Evolutionary conservation across 805 yeast genomes (phyloP).

Genomic region (Saturnispora gosingensis): DNA sequence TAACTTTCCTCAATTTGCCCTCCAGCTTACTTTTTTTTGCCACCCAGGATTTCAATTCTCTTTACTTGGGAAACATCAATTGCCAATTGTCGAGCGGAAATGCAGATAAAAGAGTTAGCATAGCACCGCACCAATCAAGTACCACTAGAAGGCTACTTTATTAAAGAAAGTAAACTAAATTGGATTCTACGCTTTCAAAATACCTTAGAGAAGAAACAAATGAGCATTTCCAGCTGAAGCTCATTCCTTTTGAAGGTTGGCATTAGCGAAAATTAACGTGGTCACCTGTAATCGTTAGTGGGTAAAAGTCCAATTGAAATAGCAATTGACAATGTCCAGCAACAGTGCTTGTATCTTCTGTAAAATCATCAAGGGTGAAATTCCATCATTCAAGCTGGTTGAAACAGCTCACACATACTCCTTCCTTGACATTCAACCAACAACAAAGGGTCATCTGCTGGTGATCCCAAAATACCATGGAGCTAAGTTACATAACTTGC

Average conservation of each 20-base stretch:
- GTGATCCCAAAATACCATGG: slow-evolving; percentile 93
- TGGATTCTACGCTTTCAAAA: neutral
- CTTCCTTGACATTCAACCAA: slow-evolving; percentile 90
- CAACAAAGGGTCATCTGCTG: slow-evolving; percentile 78
- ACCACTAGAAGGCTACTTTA: too few species aligned
- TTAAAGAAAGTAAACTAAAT: too few species aligned
- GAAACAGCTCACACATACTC: slow-evolving; percentile 80
- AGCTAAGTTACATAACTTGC: slow-evolving; percentile 82
- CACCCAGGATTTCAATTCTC: neutral
- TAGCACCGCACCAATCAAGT: too few species aligned
- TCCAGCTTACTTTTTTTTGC: neutral
- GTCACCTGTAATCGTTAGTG: neutral
- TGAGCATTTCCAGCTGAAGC: neutral
- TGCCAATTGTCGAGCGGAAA: neutral
- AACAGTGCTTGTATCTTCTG: slow-evolving; percentile 78
- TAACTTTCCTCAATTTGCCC: neutral
- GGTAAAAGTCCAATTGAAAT: neutral
- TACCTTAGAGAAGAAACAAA: neutral
- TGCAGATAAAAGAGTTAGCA: too few species aligned
- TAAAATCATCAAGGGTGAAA: slow-evolving; percentile 90
- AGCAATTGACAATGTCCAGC: slow-evolving; percentile 22
- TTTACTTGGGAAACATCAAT: neutral
- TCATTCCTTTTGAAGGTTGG: neutral
- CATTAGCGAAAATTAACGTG: neutral
- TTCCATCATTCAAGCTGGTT: slow-evolving; percentile 82